A percentile compares a stretch with the other conserved stretches of the same genome.
Conservation (phyloP, 371 early-diverging fungal genomes). For the Apophysomyces sp. region DNA sequence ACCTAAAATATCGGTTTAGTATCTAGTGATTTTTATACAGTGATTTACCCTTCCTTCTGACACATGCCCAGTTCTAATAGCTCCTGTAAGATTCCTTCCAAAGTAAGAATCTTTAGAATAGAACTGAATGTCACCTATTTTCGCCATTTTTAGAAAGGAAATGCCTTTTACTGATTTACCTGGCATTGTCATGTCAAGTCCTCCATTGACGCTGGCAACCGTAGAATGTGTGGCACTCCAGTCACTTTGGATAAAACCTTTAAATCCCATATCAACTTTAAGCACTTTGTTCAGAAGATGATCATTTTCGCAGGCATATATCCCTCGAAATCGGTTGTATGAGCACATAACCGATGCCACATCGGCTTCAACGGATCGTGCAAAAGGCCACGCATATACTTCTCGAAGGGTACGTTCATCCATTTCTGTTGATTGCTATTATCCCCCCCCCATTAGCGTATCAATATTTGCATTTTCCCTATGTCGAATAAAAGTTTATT, state of each 20-base stretch:
- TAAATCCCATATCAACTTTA: constrained; percentile 39
- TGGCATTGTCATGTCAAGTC: constrained; percentile 58
- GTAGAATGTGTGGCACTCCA: constrained; percentile 16
- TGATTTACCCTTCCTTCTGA: constrained; percentile 27
- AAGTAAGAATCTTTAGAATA: constrained; percentile 25
- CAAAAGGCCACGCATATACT: constrained; percentile 47
- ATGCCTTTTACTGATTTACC: constrained; percentile 14
- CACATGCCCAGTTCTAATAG: constrained; percentile 26
- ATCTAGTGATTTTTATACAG: background rate
- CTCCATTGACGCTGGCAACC: constrained; percentile 25
- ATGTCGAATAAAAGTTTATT: background rate
- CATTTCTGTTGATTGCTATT: constrained; percentile 21
- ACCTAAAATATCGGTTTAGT: constrained; percentile 8
- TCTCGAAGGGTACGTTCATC: constrained; percentile 48
- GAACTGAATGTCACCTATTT: constrained; percentile 27
- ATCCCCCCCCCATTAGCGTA: background rate
- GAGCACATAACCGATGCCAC: constrained; percentile 39
- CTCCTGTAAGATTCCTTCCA: constrained; percentile 32
- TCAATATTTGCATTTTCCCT: background rate
- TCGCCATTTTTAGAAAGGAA: constrained; percentile 15
- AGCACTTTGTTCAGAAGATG: constrained; percentile 32
- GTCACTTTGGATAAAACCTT: constrained; percentile 20
- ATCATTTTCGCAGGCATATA: constrained; percentile 40
- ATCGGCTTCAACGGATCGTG: constrained; percentile 39
- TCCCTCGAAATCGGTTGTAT: constrained; percentile 38